These are phyloP conservation scores for Schoenoplectus triqueter DNA, from an alignment of 202 grass and related monocot genomes.

Conservation along the genomic window DNA sequence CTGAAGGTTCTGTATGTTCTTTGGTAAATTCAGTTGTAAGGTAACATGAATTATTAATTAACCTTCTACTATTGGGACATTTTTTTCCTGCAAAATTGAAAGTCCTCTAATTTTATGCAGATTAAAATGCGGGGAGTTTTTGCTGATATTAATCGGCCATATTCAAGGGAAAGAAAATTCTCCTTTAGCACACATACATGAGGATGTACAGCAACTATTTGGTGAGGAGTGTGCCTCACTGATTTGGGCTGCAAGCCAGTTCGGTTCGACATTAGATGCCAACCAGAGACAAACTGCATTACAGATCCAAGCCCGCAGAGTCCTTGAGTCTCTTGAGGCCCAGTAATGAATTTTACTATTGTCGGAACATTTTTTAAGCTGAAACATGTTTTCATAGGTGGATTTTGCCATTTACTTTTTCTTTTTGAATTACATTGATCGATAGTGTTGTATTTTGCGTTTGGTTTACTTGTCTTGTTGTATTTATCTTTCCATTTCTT, in stretches of 20 bases:
- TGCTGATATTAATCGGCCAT: conserved; percentile 85
- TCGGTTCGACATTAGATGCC: conserved; percentile 82
- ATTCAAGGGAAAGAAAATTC: conserved; percentile 82
- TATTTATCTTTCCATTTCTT: background rate
- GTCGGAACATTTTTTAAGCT: background rate
- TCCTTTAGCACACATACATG: conserved; percentile 66
- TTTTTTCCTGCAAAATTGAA: background rate
- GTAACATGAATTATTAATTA: background rate
- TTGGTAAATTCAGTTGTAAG: background rate
- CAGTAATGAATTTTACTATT: conserved; percentile 41
- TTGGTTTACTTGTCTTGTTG: conserved; percentile 28
- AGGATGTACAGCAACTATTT: conserved; percentile 67
- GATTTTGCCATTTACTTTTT: conserved; percentile 24
- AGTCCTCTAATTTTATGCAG: conserved; percentile 42
- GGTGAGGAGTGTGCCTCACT: conserved; percentile 88
- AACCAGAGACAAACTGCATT: conserved; percentile 88
- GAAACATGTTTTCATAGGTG: conserved; percentile 25
- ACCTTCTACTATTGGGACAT: background rate
- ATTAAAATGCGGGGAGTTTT: conserved; percentile 94
- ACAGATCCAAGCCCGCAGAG: conserved; percentile 90
- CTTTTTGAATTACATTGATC: conserved; percentile 26
- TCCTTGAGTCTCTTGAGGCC: conserved; percentile 81
- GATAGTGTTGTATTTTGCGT: conserved; percentile 12
- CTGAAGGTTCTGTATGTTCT: background rate
- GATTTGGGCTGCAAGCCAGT: conserved; percentile 91